These are phyloP conservation scores for Diplodia corticola DNA, from an alignment of 2,329 filamentous ascomycete species.

Conservation along the genomic window DNA sequence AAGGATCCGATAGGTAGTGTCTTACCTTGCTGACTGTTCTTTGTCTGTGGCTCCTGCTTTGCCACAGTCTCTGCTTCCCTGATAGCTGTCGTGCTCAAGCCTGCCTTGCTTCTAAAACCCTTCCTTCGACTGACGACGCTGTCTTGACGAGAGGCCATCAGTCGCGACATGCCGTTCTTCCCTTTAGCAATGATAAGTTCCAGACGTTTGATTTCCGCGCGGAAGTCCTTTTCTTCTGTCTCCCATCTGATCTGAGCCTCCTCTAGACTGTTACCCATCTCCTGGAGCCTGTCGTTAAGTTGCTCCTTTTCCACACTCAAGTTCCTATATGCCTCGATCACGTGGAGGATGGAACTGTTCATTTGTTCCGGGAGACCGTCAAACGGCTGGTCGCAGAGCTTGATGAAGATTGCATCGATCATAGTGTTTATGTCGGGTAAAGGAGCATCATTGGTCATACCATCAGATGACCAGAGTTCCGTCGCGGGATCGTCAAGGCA, in stretches of 20 bases:
- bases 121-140: conserved; percentile 40
- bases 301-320: conserved; percentile 6
- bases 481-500: conserved; percentile 69
- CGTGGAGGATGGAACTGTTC: conserved; percentile 7
- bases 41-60: conserved; percentile 17
- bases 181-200: conserved; percentile 47
- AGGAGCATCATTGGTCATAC: conserved; percentile 37
- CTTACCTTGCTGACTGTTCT: neutral
- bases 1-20: neutral
- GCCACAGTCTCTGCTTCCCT: conserved; percentile 27
- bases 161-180: conserved; percentile 42
- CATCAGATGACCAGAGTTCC: conserved; percentile 72
- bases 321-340: conserved; percentile 14
- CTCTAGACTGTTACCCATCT: neutral
- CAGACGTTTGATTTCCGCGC: conserved; percentile 28
- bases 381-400: conserved; percentile 18
- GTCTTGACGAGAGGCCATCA: conserved; percentile 44
- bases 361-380: conserved; percentile 5
- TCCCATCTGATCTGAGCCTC: neutral
- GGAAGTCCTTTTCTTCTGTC: neutral
- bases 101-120: conserved; percentile 1
- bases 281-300: neutral
- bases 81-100: neutral
- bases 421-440: conserved; percentile 3
- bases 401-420: conserved; percentile 12